These are phyloP conservation scores for Priceomyces carsonii DNA, from an alignment of 805 yeast species.

Conservation along the genomic window DNA sequence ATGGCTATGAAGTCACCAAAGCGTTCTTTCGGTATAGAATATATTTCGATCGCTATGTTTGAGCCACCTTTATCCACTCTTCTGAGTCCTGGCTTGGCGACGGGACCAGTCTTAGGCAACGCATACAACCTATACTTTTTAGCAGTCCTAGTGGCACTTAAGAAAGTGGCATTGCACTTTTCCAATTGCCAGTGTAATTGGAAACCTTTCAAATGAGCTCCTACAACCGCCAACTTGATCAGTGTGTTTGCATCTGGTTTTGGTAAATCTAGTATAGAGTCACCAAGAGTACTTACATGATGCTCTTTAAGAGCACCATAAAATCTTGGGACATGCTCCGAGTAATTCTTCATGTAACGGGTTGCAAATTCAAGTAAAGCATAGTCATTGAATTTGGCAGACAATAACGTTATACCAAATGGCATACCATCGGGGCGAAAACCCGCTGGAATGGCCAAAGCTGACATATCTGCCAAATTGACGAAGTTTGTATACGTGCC, in stretches of 20 bases:
- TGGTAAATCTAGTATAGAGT: constrained; percentile 53
- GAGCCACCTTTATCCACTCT: constrained; percentile 59
- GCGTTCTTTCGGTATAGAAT: constrained; percentile 72
- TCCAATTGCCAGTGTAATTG: constrained; percentile 93
- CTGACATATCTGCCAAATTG: constrained; percentile 90
- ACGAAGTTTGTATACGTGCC: constrained; percentile 99
- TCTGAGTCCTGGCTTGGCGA: constrained; percentile 87
- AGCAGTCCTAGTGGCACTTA: constrained; percentile 69
- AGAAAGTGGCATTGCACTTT: constrained; percentile 73
- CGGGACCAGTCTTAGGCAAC: constrained; percentile 77
- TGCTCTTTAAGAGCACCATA: constrained; percentile 53
- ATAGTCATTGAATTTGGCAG: constrained; percentile 80
- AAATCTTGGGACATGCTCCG: constrained; percentile 48
- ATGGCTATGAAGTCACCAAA: constrained; percentile 83
- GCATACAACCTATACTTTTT: constrained; percentile 76
- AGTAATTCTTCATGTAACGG: constrained; percentile 55
- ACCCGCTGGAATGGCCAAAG: constrained; percentile 88
- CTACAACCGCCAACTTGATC: constrained; percentile 87
- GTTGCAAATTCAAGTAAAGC: constrained; percentile 85
- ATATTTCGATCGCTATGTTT: constrained; percentile 74
- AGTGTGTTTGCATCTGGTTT: constrained; percentile 38
- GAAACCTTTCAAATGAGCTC: constrained; percentile 89
- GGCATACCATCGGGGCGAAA: constrained; percentile 85
- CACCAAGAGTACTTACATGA: constrained; percentile 34
- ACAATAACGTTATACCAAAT: constrained; percentile 83